Conservation (phyloP, 75 land plant species). For the Isoetes taiwanensis region DNA sequence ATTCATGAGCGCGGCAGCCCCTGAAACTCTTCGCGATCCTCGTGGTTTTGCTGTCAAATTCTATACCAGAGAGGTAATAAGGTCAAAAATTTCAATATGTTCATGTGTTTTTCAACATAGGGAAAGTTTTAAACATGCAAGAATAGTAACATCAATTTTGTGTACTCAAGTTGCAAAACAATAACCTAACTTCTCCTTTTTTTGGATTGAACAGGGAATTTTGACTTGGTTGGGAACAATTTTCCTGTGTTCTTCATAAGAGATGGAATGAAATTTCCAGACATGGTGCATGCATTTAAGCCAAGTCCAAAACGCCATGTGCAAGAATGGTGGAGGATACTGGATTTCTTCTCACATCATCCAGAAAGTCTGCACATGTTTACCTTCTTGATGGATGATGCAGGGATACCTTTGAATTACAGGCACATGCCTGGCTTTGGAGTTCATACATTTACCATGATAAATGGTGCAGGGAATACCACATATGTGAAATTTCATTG, state of each 20-base stretch:
- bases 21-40: constrained; percentile 20
- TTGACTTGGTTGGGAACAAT: constrained; percentile 31
- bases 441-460: no score
- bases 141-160: no score
- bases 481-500: no score
- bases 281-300: constrained; percentile 1
- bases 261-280: constrained; percentile 5
- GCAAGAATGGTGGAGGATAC: not conserved
- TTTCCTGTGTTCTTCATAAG: constrained; percentile 24
- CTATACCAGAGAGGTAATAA: constrained; percentile 30
- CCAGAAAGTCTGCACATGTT: not conserved
- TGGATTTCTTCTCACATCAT: not conserved
- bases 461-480: no score
- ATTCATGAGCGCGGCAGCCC: constrained; percentile 15
- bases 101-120: no score
- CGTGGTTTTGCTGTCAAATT: constrained; percentile 26
- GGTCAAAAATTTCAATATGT: no score
- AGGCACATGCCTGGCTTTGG: not conserved
- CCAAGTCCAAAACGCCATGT: not conserved
- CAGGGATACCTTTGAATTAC: no score
- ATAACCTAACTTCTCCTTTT: not conserved
- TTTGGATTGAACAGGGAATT: constrained; percentile 5
- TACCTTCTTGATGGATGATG: no score
- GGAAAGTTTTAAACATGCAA: no score
- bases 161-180: no score